Evolutionary conservation across 2,329 filamentous ascomycete genomes (phyloP).

Genomic region (Cladosporium colombiae): DNA sequence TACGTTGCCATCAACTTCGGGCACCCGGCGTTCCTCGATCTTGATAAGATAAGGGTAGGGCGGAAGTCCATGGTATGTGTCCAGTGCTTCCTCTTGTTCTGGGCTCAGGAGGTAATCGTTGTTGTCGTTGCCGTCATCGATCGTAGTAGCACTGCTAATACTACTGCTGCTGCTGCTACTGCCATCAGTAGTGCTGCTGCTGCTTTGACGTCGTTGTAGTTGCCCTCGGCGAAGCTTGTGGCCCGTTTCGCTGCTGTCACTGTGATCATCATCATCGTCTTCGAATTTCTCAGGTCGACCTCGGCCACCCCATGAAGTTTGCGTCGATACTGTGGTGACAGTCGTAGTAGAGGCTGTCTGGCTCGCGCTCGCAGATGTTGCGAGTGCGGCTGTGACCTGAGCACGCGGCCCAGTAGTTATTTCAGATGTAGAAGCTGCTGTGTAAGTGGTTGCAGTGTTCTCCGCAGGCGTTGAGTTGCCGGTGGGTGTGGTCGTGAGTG

Average conservation of each 20-base stretch:
- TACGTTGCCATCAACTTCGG: constrained; percentile 42
- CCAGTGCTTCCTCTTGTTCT: constrained; percentile 18
- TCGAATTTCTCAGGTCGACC: neutral
- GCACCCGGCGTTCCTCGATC: constrained; percentile 63
- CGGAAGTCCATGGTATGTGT: constrained; percentile 13
- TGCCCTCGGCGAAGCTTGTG: neutral
- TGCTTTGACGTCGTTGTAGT: neutral
- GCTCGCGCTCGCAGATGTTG: neutral
- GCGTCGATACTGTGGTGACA: constrained; percentile 21
- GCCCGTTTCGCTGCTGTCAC: neutral
- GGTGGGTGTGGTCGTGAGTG: constrained; percentile 19
- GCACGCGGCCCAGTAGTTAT: neutral
- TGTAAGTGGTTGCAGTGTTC: constrained; percentile 5
- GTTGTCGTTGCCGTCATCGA: constrained; percentile 16
- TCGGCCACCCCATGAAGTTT: constrained; percentile 14
- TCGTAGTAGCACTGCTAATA: neutral
- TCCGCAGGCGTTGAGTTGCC: constrained; percentile 10
- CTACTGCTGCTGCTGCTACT: neutral
- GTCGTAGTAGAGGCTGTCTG: constrained; percentile 18
- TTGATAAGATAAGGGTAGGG: constrained; percentile 60
- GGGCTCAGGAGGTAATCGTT: constrained; percentile 21
- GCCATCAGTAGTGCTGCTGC: neutral
- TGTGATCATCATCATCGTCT: neutral
- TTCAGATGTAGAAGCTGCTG: neutral
- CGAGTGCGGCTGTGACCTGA: neutral